Base-by-base conservation (phyloP, 345 rosid species). In the Populus ilicifolia region DNA sequence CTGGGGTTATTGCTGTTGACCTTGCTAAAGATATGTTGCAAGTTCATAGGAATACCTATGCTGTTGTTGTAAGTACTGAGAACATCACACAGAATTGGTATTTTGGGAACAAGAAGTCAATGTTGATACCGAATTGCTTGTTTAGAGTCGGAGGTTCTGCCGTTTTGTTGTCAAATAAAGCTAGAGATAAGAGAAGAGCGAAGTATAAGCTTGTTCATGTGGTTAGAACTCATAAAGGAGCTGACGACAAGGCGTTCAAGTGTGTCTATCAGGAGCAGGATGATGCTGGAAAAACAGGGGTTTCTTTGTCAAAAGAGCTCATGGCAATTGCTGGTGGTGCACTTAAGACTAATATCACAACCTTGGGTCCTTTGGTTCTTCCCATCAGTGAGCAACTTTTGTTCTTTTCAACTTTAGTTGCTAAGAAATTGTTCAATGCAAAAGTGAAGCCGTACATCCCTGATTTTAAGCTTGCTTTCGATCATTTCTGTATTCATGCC, bases 71-170 rank as follows among this genome's bases (percentile, higher is more conserved):
- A 14, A 94, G 98, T 52, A 94, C 98, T 0, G 98, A 94, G 85
- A 94, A 90, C 75, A 91, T 93, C 1, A 94, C 98, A 5, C 97
- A 93, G 83, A 94, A 93, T 64, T 90, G 98, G 98, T 94, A 94
- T 69, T 94, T 91, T 70, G 98, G 98, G 73, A 94, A 93, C 80
- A 90, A 84, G 80, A 94, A 94, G 73, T 88, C 98, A 0, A 91
- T 94, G 98, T 36, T 94, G 83, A 90, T 94, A 7, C 98, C 98
- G 9, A 94, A 94, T 68, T 94, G 98, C 75, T 78, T 94, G 86
- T 94, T 94, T 75, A 80, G 98, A 62, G 92, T 92, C 9, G 97
- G 98, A 14, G 97, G 96, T 6, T 73, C 98, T 1, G 98, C 96
- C 0, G 82, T 90, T 76, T 68, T 94, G 87, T 62, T 93, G 67